Base-by-base conservation (phyloP, 768 basidiomycete species). In the Tylopilus rubrobrunneus region DNA sequence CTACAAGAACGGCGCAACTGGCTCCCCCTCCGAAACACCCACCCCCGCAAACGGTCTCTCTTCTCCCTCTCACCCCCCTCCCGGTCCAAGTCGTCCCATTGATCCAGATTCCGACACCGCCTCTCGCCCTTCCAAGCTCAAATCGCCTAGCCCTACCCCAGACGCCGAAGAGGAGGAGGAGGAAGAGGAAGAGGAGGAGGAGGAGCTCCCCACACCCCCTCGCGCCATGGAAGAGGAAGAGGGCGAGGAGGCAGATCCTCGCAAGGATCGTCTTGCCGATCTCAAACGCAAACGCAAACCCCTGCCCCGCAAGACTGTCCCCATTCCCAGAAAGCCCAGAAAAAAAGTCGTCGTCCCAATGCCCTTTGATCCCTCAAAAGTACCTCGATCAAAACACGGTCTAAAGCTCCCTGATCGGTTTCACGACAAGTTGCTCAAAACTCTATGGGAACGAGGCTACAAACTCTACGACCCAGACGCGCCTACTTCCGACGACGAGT, bases 201-300 rank as follows among this genome's bases (percentile, higher is more conserved):
- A 19, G 19, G 19, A 78, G 46, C 68, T 73, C 52, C 66, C 74
- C 3, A 73, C 74, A 15, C 76, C 77, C 9, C 79, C 81, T 4
- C 68, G 73, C 50, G 76, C 79, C 33, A 80, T 81, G 79, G 82
- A 86, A 55, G 84, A 86, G 59, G 85, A 87, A 50, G 83, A 84
- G 45, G 81, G 75, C 14, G 70, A 72, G 23, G 74, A 74, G 40
- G 64, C 61, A 39, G 56, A 57, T 56, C 44, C 44, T 7, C 53
- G 54, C 64, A 66, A 54, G 33, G 52, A 63, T 56, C 60, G 51
- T 5, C 37, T 40, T 12, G 29, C 43, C 41, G 45, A 51, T 47
- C 60, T 53, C 27, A 52, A 55, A 61, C 50, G 8, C 17, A 34
- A 29, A 11, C 48, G 37, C 39, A 48, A 46, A 17, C 31, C 17